These are phyloP conservation scores for Ligustrum vulgare DNA, from an alignment of 257 asterid genomes.

Conservation along the genomic window DNA sequence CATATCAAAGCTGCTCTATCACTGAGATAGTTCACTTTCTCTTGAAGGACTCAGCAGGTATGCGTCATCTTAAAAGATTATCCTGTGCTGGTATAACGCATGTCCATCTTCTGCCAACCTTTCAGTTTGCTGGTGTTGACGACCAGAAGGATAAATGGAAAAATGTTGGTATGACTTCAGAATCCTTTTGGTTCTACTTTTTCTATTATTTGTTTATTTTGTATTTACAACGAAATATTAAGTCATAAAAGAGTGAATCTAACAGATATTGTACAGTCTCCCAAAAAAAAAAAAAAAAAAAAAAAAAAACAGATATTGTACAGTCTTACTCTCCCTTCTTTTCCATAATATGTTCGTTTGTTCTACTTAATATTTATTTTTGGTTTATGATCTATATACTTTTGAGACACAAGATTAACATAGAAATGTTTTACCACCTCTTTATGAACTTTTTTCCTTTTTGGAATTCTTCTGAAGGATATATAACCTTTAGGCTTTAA, in stretches of 20 bases:
- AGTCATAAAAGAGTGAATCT: neutral
- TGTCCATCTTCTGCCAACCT: constrained; percentile 87
- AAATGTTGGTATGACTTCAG: constrained; percentile 49
- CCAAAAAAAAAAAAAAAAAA: too few species aligned
- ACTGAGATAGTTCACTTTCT: constrained; percentile 22
- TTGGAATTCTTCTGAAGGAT: constrained; percentile 11
- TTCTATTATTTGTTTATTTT: neutral
- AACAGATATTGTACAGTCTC: too few species aligned
- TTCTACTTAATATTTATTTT: neutral
- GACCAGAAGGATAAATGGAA: constrained; percentile 83
- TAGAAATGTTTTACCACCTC: neutral
- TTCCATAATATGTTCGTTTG: neutral
- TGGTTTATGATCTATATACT: neutral
- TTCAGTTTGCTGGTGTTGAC: constrained; percentile 86
- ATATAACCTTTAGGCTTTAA: constrained; percentile 11
- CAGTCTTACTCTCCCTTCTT: neutral
- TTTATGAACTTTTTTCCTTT: neutral
- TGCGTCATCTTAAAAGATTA: constrained; percentile 72
- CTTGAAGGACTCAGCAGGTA: constrained; percentile 86
- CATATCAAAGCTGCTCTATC: constrained; percentile 1
- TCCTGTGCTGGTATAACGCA: constrained; percentile 86
- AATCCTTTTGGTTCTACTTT: neutral
- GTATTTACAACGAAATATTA: neutral
- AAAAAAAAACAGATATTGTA: too few species aligned
- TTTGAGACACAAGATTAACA: neutral